A percentile compares a stretch with the other conserved stretches of the same genome.
These are phyloP conservation scores for Salix dunnii DNA, from an alignment of 345 rosid species.

Conservation along the genomic window DNA sequence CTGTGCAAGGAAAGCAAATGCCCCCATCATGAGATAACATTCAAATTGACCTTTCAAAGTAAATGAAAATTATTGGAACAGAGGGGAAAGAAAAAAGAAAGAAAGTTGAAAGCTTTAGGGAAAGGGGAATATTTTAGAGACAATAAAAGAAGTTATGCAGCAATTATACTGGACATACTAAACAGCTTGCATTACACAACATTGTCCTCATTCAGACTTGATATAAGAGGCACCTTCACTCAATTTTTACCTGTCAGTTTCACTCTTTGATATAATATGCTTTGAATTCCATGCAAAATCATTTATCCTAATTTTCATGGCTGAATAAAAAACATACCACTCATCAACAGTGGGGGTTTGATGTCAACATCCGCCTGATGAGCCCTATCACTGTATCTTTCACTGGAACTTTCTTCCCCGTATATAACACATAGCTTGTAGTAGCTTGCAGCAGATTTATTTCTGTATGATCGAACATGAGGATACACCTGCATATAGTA, in stretches of 20 bases:
- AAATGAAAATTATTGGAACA: too few species aligned
- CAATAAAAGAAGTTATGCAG: background rate
- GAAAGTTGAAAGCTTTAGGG: background rate
- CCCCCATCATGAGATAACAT: too few species aligned
- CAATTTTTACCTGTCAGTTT: background rate
- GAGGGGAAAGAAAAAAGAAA: too few species aligned
- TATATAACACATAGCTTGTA: constrained; percentile 47
- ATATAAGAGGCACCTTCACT: background rate
- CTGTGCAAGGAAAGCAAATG: too few species aligned
- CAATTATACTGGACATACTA: background rate
- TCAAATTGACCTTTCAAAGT: too few species aligned
- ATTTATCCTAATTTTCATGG: constrained; percentile 11
- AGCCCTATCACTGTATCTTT: constrained; percentile 18
- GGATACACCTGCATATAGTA: constrained; percentile 36
- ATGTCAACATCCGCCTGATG: constrained; percentile 14
- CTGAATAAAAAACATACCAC: constrained; percentile 32
- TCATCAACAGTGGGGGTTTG: constrained; percentile 18
- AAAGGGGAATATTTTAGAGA: background rate
- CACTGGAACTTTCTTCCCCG: constrained; percentile 37
- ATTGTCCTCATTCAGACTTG: background rate
- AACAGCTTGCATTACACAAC: background rate
- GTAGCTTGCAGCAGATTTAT: constrained; percentile 37
- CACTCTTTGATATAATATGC: background rate
- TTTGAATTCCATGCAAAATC: constrained; percentile 5
- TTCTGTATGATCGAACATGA: constrained; percentile 31